Evolutionary conservation across 768 basidiomycete genomes (phyloP).

Genomic region (Sporobolomyces phaffii): DNA sequence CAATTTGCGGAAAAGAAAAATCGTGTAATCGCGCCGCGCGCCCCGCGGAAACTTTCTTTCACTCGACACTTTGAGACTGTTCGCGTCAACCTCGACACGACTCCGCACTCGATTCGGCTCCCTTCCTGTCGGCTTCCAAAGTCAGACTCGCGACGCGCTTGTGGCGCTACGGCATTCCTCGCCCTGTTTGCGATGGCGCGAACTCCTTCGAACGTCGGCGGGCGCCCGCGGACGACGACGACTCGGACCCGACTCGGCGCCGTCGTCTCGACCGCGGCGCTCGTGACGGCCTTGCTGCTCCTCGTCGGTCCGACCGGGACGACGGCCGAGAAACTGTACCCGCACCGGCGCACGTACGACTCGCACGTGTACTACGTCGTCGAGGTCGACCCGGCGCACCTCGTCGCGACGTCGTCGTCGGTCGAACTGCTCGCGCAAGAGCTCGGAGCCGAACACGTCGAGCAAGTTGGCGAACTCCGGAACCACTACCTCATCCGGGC

Average conservation of each 20-base stretch:
- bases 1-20: too few species aligned
- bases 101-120: too few species aligned
- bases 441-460: conserved; percentile 77
- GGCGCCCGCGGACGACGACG: neutral
- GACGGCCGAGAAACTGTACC: neutral
- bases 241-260: neutral
- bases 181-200: too few species aligned
- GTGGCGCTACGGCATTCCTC: too few species aligned
- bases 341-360: conserved; percentile 46
- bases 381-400: conserved; percentile 41
- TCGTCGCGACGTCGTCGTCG: conserved; percentile 48
- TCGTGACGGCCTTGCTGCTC: neutral
- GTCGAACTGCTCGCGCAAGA: conserved; percentile 57
- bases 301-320: neutral
- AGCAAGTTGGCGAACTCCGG: conserved; percentile 73
- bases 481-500: conserved; percentile 77
- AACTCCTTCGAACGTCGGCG: neutral
- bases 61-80: too few species aligned
- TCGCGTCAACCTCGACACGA: too few species aligned
- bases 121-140: too few species aligned
- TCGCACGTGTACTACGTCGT: conserved; percentile 67
- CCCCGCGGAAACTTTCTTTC: too few species aligned
- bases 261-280: neutral
- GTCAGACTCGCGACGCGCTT: too few species aligned
- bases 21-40: too few species aligned